Evolutionary conservation across 129 eudicot genomes (phyloP).

Genomic region (Centrapalus pauciflorus): DNA sequence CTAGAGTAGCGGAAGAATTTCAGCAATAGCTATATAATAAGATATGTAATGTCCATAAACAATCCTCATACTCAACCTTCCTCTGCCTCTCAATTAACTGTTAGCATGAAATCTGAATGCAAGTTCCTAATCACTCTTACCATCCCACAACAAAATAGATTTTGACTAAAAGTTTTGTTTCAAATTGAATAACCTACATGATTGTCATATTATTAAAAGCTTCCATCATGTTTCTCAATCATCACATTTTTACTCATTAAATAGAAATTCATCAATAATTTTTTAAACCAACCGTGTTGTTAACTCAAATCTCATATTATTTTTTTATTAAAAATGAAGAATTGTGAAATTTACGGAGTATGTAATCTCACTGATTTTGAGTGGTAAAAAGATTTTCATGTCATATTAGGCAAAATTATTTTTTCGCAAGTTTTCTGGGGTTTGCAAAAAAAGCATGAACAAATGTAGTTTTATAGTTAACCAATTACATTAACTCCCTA

Average conservation of each 20-base stretch:
- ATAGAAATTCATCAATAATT: not conserved
- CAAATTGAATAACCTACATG: not conserved
- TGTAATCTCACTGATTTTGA: not conserved
- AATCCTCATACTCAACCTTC: constrained; percentile 11
- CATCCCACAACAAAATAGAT: not conserved
- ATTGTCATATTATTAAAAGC: not conserved
- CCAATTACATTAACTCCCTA: not conserved
- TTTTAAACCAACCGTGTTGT: not conserved
- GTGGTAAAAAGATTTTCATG: not conserved
- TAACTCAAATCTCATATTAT: not conserved
- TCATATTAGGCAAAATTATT: not conserved
- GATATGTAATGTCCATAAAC: too few relatives aligned
- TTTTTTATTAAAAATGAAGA: not conserved
- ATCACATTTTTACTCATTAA: not conserved
- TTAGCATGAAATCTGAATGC: not conserved
- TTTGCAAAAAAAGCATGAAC: not conserved
- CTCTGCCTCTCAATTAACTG: constrained; percentile 8
- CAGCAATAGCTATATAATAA: too few relatives aligned
- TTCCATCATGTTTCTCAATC: not conserved
- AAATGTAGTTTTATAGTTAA: not conserved
- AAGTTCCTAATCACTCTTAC: not conserved
- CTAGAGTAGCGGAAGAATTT: too few relatives aligned
- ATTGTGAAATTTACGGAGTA: not conserved
- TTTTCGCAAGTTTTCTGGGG: not conserved
- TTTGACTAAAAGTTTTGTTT: not conserved